Evolutionary conservation across 495 filamentous ascomycete species (phyloP), one percentile per base, ranked within the genome.

Genomic region (Hypoxylon perforatum): DNA sequence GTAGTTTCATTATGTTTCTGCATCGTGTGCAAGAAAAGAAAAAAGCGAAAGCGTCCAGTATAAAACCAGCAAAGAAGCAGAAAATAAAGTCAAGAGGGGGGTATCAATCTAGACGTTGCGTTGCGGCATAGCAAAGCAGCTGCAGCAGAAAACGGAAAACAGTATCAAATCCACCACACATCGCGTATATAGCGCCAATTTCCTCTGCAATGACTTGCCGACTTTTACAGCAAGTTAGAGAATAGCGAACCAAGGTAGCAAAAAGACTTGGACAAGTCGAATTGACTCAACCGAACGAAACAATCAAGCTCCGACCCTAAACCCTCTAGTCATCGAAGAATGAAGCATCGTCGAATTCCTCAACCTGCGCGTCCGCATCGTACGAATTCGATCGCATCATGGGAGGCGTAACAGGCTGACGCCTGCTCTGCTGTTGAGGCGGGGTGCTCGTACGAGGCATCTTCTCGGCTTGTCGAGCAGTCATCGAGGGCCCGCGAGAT

Each of bases 341-440:
- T 10, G 79, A 81, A 0, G 81, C 81, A 61, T 85, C 82, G 60
- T 82, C 81, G 65, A 86, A 86, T 33, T 86, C 80, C 57, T 81
- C 81, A 25, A 75, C 73, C 61, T 86, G 86, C 0, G 90, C 90
- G 69, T 94, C 91, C 44, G 83, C 80, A 71, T 93, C 91, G 69
- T 94, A 94, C 66, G 85, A 87, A 15, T 78, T 83, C 55, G 85
- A 77, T 12, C 87, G 83, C 76, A 92, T 85, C 71, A 93, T 87
- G 9, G 89, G 89, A 42, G 91, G 90, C 23, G 91, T 93, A 44
- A 81, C 77, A 33, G 84, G 89, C 36, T 45, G 83, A 70, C 60
- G 84, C 76, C 56, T 58, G 53, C 57, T 70, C 39, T 67, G 69
- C 47, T 71, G 76, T n/a, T 65, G 62, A 69, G 76, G 66, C 57